Evolutionary conservation across 2,329 filamentous ascomycete species (phyloP).

Genomic region (Akanthomyces lecanii): DNA sequence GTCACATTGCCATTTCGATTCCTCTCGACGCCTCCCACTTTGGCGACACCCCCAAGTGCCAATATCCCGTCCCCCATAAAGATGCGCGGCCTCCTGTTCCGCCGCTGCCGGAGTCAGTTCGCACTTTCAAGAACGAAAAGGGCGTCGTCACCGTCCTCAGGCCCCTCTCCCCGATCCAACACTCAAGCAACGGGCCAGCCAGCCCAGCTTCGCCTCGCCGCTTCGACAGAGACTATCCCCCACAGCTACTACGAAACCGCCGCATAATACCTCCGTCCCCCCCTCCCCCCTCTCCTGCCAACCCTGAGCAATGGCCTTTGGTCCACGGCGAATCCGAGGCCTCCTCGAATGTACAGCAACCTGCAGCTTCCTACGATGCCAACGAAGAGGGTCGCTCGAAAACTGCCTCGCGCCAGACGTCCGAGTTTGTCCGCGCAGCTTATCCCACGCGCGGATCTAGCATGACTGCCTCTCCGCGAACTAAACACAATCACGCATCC

Average conservation of each 20-base stretch:
- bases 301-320: constrained; percentile 6
- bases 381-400: background rate
- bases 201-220: constrained; percentile 14
- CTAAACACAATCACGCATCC: constrained; percentile 25
- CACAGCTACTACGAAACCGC: constrained; percentile 10
- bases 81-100: constrained; percentile 7
- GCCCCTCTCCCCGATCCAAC: constrained; percentile 26
- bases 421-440: constrained; percentile 19
- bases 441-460: constrained; percentile 27
- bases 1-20: constrained; percentile 59
- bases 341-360: background rate
- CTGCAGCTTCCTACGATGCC: background rate
- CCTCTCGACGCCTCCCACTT: constrained; percentile 48
- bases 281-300: constrained; percentile 1
- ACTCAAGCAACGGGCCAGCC: constrained; percentile 18
- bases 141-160: constrained; percentile 35
- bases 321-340: background rate
- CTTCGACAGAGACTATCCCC: constrained; percentile 11
- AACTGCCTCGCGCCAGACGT: background rate
- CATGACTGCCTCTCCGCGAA: constrained; percentile 21
- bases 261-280: constrained; percentile 9
- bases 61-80: constrained; percentile 29
- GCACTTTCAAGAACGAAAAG: constrained; percentile 32
- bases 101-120: constrained; percentile 23
- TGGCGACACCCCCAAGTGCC: constrained; percentile 29